These are phyloP conservation scores for Pleurozium schreberi DNA, from an alignment of 225 moss, liverwort and hornwort species.

Conservation along the genomic window DNA sequence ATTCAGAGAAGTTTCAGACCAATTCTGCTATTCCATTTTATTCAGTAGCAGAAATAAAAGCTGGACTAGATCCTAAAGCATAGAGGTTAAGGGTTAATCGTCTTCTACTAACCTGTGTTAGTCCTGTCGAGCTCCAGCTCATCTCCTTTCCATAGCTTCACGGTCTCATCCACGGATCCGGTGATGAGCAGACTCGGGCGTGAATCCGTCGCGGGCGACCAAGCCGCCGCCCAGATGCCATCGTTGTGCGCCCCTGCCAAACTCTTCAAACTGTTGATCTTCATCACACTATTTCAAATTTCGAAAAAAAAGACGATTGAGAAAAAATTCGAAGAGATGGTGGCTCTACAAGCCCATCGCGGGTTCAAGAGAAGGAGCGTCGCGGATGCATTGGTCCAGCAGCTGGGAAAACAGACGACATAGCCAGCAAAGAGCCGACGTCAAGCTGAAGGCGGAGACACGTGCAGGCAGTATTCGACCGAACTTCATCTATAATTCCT, in stretches of 20 bases:
- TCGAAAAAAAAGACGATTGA: background rate
- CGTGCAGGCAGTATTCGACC: background rate
- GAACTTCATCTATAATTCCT: background rate
- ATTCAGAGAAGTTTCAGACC: background rate
- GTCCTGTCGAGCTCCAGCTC: conserved; percentile 82
- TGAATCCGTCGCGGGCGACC: conserved; percentile 78
- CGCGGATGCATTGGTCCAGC: background rate
- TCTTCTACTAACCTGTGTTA: conserved; percentile 41
- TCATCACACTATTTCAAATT: conserved; percentile 27
- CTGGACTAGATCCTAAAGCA: background rate
- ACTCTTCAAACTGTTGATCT: conserved; percentile 82
- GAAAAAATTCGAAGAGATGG: background rate
- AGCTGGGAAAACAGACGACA: background rate
- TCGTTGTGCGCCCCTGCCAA: conserved; percentile 77
- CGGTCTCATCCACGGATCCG: conserved; percentile 90
- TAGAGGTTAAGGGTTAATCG: background rate
- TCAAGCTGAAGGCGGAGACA: background rate
- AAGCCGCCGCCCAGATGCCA: conserved; percentile 88
- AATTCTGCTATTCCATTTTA: background rate
- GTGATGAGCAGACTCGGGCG: conserved; percentile 63
- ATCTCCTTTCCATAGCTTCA: conserved; percentile 93
- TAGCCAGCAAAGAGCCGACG: background rate
- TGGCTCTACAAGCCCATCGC: background rate
- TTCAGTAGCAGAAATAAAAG: background rate
- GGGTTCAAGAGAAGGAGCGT: background rate